Percentiles rank a stretch among this genome's conserved stretches.
Conservation (phyloP, 176 grass and related monocot species). For the Triticum timopheevii region DNA sequence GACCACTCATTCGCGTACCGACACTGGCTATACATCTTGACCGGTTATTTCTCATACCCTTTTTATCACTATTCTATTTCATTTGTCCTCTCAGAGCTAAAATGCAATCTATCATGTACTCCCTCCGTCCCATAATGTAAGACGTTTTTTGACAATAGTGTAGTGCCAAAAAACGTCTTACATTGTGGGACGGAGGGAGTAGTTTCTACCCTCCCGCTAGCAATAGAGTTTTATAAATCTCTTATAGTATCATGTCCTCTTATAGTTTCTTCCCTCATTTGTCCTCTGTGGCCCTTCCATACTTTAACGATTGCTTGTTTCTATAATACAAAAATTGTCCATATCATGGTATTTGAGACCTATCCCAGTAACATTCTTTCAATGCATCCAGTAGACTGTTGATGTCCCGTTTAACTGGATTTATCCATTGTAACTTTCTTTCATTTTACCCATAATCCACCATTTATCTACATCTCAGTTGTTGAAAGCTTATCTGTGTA, state of each 20-base stretch:
- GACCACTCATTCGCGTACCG: conserved; percentile 78
- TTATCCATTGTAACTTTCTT: not conserved
- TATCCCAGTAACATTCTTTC: not conserved
- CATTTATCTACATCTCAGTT: not conserved
- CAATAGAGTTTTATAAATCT: not conserved
- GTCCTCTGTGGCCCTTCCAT: not conserved
- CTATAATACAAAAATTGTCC: not conserved
- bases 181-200: too few relatives aligned
- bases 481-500: not conserved
- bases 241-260: not conserved
- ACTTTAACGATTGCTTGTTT: not conserved
- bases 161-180: too few relatives aligned
- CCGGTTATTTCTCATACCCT: conserved; percentile 64
- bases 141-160: too few relatives aligned
- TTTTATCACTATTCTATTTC: conserved; percentile 17
- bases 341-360: not conserved
- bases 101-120: not conserved
- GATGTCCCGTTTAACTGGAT: too few relatives aligned
- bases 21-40: conserved; percentile 99
- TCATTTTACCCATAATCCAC: not conserved
- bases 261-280: too few relatives aligned
- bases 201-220: not conserved
- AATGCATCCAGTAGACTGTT: not conserved
- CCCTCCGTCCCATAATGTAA: too few relatives aligned
- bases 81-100: not conserved